phyloP scores from a whole-genome alignment of 805 yeast genomes.

The Candida palmyrensis region DNA sequence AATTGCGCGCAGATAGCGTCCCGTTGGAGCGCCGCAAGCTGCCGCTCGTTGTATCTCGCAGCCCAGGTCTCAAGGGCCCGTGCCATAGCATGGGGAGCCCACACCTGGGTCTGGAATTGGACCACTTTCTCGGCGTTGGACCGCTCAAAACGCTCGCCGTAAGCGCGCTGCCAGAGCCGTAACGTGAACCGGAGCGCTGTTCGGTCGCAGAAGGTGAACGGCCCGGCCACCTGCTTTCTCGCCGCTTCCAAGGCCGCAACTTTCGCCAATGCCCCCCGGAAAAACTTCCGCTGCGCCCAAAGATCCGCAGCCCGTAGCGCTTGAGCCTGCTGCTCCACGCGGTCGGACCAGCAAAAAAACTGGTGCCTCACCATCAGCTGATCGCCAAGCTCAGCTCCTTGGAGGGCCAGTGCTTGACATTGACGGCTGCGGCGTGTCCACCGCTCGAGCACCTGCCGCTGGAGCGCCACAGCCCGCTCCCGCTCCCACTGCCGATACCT shows the following conservation, averaged over 20 bases:
- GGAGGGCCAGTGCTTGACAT: no score
- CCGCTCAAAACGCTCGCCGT: slow-evolving; percentile 16
- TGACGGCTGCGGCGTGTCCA: no score
- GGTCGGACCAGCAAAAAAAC: no score
- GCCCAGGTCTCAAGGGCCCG: slow-evolving; percentile 18
- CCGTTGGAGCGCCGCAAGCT: slow-evolving; percentile 6
- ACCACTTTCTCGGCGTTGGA: slow-evolving; percentile 12
- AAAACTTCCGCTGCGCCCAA: slow-evolving; percentile 3
- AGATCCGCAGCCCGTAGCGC: slow-evolving; percentile 3
- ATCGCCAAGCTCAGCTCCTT: no score
- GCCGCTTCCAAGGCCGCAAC: no score
- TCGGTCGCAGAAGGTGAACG: neutral
- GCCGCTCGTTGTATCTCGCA: slow-evolving; percentile 11
- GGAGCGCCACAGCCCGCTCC: no score
- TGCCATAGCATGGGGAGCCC: slow-evolving; percentile 9
- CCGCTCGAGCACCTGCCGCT: no score
- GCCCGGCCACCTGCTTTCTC: no score
- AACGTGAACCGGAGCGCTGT: slow-evolving; percentile 5
- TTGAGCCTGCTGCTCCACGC: no score
- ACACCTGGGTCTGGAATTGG: slow-evolving; percentile 11
- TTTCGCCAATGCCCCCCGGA: no score
- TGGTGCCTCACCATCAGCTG: no score
- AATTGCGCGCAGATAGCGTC: slow-evolving; percentile 7
- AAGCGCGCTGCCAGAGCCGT: slow-evolving; percentile 19
- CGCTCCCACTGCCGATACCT: no score